Evolutionary conservation across 768 basidiomycete species (phyloP), one percentile per base, ranked within the genome.

Genomic region (Phaffia australis): DNA sequence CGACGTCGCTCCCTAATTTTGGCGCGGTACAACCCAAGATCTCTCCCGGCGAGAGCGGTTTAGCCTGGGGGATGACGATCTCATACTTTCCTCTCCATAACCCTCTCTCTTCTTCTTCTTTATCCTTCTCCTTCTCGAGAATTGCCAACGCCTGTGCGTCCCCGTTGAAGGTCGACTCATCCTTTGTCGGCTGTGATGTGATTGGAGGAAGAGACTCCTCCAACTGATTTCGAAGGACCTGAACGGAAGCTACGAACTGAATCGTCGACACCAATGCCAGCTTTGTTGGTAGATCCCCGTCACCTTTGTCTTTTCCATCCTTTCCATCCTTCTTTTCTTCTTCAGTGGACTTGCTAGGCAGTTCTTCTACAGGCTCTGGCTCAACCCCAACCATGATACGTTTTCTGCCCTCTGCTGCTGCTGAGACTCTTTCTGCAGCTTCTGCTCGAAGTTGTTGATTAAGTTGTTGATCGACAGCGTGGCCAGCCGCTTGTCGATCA

Each of bases 11-110:
- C 3, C 72, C 70, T 30, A 98, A 79, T 49, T 80, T 81, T 3
- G 95, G 95, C 21, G 95, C 92, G 0, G 95, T 99, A 75, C 95
- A 99, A 21, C 95, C 95, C 11, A 99, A 78, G 55, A 99, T 91
- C 78, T 98, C 95, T 25, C 95, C 95, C 0, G 95, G 95, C 19
- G 89, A 92, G 9, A 99, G 81, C 50, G 95, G 95, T 73, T 90
- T 91, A 15, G 87, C 86, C 60, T 87, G 83, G 3, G 92, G 92
- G 70, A 95, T 87, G 1, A 79, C 82, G 3, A 83, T 79, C 6
- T 75, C 72, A 64, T 77, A 77, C 42, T 71, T 71, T 9, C 76
- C 77, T 49, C 76, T 69, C 77, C 77, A 77, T 5, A 77, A 74
- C 4, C 75, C 74, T 30, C 73, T 62, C 47, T 76, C 74, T 19